phyloP scores from a whole-genome alignment of 2,329 filamentous ascomycete genomes.

The Fusarium musae region DNA sequence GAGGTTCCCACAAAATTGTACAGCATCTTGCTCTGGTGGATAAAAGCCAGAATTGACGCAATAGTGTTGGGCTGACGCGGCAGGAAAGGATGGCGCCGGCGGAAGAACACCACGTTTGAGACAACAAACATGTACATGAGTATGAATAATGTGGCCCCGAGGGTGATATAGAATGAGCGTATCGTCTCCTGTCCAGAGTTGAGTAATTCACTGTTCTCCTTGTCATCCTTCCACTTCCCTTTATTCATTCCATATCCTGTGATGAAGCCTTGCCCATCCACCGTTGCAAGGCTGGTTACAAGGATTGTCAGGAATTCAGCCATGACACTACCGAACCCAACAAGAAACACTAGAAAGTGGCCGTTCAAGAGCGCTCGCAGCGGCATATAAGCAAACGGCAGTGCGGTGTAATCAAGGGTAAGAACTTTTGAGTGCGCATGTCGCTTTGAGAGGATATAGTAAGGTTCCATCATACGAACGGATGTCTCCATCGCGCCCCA shows the following conservation, averaged over 20 bases:
- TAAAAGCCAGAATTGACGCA: constrained; percentile 78
- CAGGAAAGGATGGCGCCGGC: constrained; percentile 75
- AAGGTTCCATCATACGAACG: constrained; percentile 79
- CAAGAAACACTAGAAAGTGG: constrained; percentile 72
- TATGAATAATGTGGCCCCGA: constrained; percentile 70
- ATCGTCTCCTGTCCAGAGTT: constrained; percentile 69
- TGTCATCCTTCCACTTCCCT: constrained; percentile 19
- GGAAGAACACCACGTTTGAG: constrained; percentile 68
- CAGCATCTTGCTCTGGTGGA: constrained; percentile 84
- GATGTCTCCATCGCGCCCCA: constrained; percentile 77
- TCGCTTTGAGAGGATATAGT: constrained; percentile 74
- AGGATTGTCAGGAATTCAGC: constrained; percentile 79
- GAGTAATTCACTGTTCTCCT: constrained; percentile 45
- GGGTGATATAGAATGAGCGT: constrained; percentile 73
- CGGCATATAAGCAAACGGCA: constrained; percentile 74
- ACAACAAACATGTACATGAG: constrained; percentile 72
- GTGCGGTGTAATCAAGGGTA: constrained; percentile 77
- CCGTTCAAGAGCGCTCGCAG: constrained; percentile 70
- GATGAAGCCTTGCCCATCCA: constrained; percentile 71
- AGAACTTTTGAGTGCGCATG: constrained; percentile 74
- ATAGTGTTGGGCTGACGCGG: constrained; percentile 84
- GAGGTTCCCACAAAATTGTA: constrained; percentile 78
- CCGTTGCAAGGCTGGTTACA: constrained; percentile 71
- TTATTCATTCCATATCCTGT: constrained; percentile 36
- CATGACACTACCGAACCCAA: constrained; percentile 77